Base-by-base conservation (phyloP, 108 stramenopile genomes). In the Skeletonema menzelii region DNA sequence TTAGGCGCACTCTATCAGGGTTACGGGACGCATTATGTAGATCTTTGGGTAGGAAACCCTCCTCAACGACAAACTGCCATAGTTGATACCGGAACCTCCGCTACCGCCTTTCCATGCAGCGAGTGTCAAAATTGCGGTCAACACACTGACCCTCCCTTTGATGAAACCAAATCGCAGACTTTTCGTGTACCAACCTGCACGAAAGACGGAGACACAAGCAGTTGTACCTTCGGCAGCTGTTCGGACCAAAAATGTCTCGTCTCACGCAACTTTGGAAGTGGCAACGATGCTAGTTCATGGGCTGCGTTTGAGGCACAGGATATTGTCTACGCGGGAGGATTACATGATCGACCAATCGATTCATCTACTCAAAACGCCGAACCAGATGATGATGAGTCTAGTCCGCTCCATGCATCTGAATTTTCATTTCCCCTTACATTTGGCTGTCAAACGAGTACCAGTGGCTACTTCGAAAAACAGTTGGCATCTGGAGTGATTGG, bases 401-500 rank as follows among this genome's bases (percentile, higher is more conserved):
- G 57, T 64, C 79, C 79, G 0, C 3, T 15, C 2, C 30, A 56
- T 38, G 79, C 79, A 0, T 19, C 49, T 1, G 27, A 37, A 14
- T 76, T 40, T 49, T 58, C 61, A 6, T 76, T 76, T 32, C 69
- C 62, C 8, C 94, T 98, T 49, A 85, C 91, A 67, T 99, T 99
- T 88, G 98, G 97, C 14, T 99, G 98, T 73, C 93, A 93, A 67
- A 86, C 82, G 30, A 34, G 32, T 15, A 82, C 84, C 26, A 85
- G 78, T 7, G 95, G 95, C 1, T 86, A 94, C 27, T 92, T 90
- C 65, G 69, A 88, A 17, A 92, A 94, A 31, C 96, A 97, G 73
- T 75, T 96, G 44, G 97, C 96, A 19, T 85, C 94, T 67, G 98
- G 98, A 6, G 97, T 99, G 27, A 93, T 99, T 91, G 98, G 98